Evolutionary conservation across 2,329 filamentous ascomycete species (phyloP).

Genomic region (Diaporthe helianthi): DNA sequence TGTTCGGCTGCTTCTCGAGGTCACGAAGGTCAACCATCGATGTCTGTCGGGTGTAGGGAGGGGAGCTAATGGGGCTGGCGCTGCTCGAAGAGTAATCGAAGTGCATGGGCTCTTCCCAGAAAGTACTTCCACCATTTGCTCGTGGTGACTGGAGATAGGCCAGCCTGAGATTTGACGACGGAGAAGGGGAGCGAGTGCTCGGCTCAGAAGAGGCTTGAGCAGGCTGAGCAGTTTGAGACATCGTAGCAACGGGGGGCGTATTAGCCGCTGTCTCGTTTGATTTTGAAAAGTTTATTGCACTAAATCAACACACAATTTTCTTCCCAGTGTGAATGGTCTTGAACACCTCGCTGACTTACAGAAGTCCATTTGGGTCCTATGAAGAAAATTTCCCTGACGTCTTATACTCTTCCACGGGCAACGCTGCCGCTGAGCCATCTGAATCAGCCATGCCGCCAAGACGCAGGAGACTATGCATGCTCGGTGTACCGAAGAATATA

Average conservation of each 20-base stretch:
- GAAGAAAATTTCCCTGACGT: not conserved
- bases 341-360: not conserved
- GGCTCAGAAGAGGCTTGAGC: not conserved
- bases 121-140: not conserved
- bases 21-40: not conserved
- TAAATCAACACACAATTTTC: not conserved
- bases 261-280: not conserved
- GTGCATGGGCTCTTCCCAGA: not conserved
- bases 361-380: not conserved
- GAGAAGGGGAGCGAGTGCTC: not conserved
- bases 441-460: conserved; percentile 1
- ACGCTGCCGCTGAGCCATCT: not conserved
- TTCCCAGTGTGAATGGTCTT: not conserved
- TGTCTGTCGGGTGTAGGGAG: not conserved
- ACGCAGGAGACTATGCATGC: not conserved
- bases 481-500: not conserved
- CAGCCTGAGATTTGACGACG: not conserved
- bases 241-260: too few species aligned
- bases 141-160: not conserved
- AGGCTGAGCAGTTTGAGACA: not conserved
- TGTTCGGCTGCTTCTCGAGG: not conserved
- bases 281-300: not conserved
- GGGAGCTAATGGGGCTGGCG: not conserved
- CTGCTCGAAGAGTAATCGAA: not conserved
- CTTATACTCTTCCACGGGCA: not conserved